Base-by-base conservation (phyloP, 306 rosid genomes). In the Prunus davidiana region DNA sequence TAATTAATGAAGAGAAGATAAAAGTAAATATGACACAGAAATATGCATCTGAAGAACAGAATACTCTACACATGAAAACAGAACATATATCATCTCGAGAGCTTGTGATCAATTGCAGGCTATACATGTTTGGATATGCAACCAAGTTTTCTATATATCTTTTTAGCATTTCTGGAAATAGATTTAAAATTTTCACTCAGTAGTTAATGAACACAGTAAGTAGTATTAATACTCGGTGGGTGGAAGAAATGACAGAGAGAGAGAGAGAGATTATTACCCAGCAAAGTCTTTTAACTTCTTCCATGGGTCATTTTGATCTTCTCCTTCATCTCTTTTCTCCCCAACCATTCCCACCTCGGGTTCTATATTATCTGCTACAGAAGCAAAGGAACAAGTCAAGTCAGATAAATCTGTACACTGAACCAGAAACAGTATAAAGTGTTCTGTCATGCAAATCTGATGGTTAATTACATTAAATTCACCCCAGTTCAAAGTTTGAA, bases 221-320 rank as follows among this genome's bases (percentile, higher is more conserved):
- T 69, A 50, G 61, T 12, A 68, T 38, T 28, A 50, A 69, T 45
- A 49, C 56, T 45, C 6, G 6, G 34, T 50, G 16, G 25, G 7
- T 8, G 34, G 15, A 64, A 51, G 28, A 19, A 16, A 67, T 22
- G 38, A 10, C 14, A 6, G 20, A 4, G 76, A 56, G 72, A 20
- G 56, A 22, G 57, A 60, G 82, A 78, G 76, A 84, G 78, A 60
- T 65, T 13, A 54, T 76, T 95, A 95, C 96, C 97, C 96, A 8
- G 97, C 97, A 47, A 88, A 62, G 76, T 84, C 93, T 86, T 87
- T 89, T 74, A 95, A 68, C 76, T 83, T 80, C 78, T 83, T 84
- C 97, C 92, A 92, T 60, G 83, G 18, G 80, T 90, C 97, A 50
- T 81, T 79, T 60, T 87, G 80, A 60, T 88, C 97, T 77, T 69